Evolutionary conservation across 2,329 filamentous ascomycete genomes (phyloP).

Genomic region (Bipolaris bicolor): DNA sequence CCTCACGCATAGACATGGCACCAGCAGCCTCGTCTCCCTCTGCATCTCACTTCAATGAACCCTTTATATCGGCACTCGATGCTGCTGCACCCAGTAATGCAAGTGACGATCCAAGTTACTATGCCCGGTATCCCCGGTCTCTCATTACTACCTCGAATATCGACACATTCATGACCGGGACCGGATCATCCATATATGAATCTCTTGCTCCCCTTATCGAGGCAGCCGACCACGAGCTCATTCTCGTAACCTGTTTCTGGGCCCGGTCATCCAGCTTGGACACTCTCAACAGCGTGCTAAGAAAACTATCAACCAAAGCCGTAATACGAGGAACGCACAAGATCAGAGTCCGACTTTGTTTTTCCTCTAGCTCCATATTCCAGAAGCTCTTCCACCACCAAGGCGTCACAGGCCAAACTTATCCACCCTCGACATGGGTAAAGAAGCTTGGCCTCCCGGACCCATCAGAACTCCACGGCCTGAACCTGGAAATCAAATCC

Average conservation of each 20-base stretch:
- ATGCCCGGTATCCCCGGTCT: constrained; percentile 40
- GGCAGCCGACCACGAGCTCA: constrained; percentile 66
- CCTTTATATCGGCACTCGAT: constrained; percentile 39
- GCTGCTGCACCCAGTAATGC: constrained; percentile 27
- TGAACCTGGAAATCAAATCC: constrained; percentile 75
- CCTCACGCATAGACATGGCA: constrained; percentile 9
- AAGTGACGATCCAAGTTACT: constrained; percentile 50
- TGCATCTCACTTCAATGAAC: constrained; percentile 26
- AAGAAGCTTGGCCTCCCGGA: constrained; percentile 68
- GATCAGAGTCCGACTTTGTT: constrained; percentile 72
- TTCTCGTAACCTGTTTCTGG: constrained; percentile 86
- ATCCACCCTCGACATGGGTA: constrained; percentile 65
- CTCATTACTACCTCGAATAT: constrained; percentile 46
- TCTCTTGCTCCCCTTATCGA: constrained; percentile 67
- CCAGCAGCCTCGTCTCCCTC: constrained; percentile 3
- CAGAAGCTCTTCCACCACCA: constrained; percentile 78
- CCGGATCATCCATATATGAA: constrained; percentile 52
- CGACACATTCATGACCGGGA: constrained; percentile 51
- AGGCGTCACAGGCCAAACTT: constrained; percentile 66
- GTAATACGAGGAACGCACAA: constrained; percentile 40
- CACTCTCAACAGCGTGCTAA: constrained; percentile 63
- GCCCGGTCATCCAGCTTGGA: constrained; percentile 67
- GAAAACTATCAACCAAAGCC: constrained; percentile 62
- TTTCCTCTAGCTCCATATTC: constrained; percentile 73
- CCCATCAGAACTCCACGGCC: constrained; percentile 59